These are phyloP conservation scores for Neofusicoccum ribis DNA, from an alignment of 2,329 filamentous ascomycete genomes.

Conservation along the genomic window DNA sequence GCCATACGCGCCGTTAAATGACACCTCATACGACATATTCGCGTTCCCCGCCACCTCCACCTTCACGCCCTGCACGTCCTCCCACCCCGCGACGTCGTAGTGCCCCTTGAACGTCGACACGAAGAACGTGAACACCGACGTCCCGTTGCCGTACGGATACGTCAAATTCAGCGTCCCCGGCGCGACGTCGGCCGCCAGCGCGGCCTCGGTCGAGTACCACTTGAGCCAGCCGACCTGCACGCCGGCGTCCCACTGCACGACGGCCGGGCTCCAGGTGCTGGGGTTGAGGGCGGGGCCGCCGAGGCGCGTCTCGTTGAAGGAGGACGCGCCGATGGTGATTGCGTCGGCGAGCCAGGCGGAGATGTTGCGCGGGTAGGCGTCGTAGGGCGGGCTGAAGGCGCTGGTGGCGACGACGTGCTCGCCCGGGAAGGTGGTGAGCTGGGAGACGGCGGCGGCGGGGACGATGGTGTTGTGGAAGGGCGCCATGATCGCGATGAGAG, in stretches of 20 bases:
- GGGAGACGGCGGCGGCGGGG: constrained; percentile 38
- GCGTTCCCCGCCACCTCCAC: constrained; percentile 51
- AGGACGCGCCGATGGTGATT: constrained; percentile 62
- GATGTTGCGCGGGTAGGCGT: constrained; percentile 59
- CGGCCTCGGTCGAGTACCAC: constrained; percentile 43
- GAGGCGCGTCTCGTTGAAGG: constrained; percentile 56
- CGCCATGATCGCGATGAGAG: constrained; percentile 57
- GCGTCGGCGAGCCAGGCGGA: constrained; percentile 58
- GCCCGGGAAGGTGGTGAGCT: constrained; percentile 51
- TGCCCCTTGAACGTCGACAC: constrained; percentile 50
- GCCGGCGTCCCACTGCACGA: constrained; percentile 57
- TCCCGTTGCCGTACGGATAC: constrained; percentile 55
- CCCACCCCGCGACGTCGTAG: constrained; percentile 48
- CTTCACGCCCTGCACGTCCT: constrained; percentile 50
- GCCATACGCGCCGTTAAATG: constrained; percentile 47
- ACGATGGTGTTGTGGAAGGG: constrained; percentile 52
- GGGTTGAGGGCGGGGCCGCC: constrained; percentile 57
- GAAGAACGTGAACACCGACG: constrained; percentile 53
- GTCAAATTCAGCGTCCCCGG: constrained; percentile 48
- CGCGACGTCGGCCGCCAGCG: constrained; percentile 44
- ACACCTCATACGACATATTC: constrained; percentile 41
- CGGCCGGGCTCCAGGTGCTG: constrained; percentile 58
- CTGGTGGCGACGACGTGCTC: constrained; percentile 56
- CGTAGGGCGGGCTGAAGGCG: constrained; percentile 60
- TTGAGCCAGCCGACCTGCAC: constrained; percentile 33